phyloP scores from a whole-genome alignment of 2,329 filamentous ascomycete genomes.

The Aureobasidium sp. region DNA sequence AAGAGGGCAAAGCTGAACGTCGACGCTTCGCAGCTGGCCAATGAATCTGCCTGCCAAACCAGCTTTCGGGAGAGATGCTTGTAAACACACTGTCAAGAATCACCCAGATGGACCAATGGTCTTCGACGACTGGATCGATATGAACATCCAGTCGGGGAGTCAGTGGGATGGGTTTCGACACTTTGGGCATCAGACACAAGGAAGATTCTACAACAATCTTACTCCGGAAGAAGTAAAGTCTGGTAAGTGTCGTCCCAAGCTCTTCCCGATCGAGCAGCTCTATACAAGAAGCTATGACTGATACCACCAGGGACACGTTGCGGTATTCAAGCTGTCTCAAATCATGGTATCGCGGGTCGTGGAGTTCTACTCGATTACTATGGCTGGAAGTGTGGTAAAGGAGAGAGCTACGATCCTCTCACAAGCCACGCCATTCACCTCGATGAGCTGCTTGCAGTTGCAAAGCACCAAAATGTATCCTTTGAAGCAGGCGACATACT shows the following conservation, averaged over 20 bases:
- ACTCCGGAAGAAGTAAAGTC: constrained; percentile 45
- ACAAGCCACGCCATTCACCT: constrained; percentile 46
- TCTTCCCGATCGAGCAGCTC: too few relatives aligned
- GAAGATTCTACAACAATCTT: constrained; percentile 46
- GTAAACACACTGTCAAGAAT: constrained; percentile 61
- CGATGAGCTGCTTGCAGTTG: constrained; percentile 61
- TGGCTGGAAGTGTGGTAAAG: constrained; percentile 43
- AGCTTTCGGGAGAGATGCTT: constrained; percentile 52
- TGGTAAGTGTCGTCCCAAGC: constrained; percentile 35
- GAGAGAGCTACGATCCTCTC: constrained; percentile 45
- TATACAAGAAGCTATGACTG: too few relatives aligned
- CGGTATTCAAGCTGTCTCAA: constrained; percentile 34
- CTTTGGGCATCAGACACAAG: constrained; percentile 43
- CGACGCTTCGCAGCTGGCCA: background rate
- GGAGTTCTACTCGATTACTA: constrained; percentile 50
- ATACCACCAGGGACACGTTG: background rate
- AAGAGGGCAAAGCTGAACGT: background rate
- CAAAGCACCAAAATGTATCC: constrained; percentile 62
- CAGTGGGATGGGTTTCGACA: constrained; percentile 55
- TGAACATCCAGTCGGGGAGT: constrained; percentile 51
- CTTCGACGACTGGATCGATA: constrained; percentile 54
- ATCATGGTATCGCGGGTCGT: constrained; percentile 48
- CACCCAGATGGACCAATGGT: constrained; percentile 35
- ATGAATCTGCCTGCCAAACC: constrained; percentile 1
- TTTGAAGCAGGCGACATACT: constrained; percentile 64